Evolutionary conservation across 805 yeast genomes (phyloP), one percentile per base, ranked within the genome.

Genomic region (Metschnikowia anglica): DNA sequence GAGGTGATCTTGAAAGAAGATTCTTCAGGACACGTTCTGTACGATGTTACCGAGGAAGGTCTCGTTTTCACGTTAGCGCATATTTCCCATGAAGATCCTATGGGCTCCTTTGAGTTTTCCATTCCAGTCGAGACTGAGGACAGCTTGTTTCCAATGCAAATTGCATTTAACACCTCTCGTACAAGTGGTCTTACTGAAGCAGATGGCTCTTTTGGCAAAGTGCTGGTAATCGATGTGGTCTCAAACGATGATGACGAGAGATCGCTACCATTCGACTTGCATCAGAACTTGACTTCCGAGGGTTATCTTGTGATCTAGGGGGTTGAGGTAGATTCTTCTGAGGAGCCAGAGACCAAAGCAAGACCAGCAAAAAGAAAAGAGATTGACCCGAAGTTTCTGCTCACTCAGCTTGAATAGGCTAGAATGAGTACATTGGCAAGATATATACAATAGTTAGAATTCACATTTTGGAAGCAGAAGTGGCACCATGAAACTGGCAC

Each of bases 101-200:
- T 76, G 19, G 96, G 90, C 34, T 81, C 87, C 33, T 82, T 93
- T 62, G 95, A 87, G 61, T 82, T 93, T 60, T 63, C 83, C 7
- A 79, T 88, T 46, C 84, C 83, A 51, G 85, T 83, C 15, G 82
- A 74, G 29, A 80, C 77, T 50, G 97, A 91, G 64, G 96, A 89
- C 48, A 75, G 80, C 10, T 71, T 91, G 56, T 91, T 89, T 85
- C 99, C 99, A 47, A 80, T 91, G 73, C 81, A 81, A 55, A 77
- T 89, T 29, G 65, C 72, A 37, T 87, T 89, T 68, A 71, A 71
- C 30, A 60, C 72, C 33, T 68, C 72, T 28, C 68, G 68, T 48
- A 74, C 74, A 17, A 68, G 65, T 13, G 48, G 46, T 19, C 68
- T 73, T 24, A 64, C 60, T 24, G 74, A 67, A 41, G 52, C 58